Evolutionary conservation across 1,139 yeast species (phyloP).

Genomic region (Arxiozyma telluris): DNA sequence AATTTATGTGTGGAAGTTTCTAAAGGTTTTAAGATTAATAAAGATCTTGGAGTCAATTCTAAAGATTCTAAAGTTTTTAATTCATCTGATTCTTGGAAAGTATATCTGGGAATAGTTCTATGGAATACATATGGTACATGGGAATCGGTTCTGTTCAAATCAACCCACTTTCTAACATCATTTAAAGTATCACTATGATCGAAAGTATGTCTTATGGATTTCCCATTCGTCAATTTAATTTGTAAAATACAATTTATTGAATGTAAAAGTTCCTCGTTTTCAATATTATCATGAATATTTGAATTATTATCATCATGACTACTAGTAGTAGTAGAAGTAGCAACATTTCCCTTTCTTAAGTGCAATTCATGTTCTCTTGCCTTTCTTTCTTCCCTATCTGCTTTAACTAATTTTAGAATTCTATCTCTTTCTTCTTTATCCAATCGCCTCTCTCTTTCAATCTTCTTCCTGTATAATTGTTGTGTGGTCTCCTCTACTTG

Average conservation of each 20-base stretch:
- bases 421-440: constrained; percentile 46
- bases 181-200: constrained; percentile 19
- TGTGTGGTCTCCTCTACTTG: constrained; percentile 35
- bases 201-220: constrained; percentile 22
- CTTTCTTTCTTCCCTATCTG: constrained; percentile 24
- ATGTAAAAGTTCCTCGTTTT: constrained; percentile 14
- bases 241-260: constrained; percentile 18
- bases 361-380: constrained; percentile 8
- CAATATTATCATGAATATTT: constrained; percentile 5
- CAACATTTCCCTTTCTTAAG: neutral
- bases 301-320: neutral
- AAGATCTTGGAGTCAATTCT: constrained; percentile 57
- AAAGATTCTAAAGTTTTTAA: constrained; percentile 39
- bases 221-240: constrained; percentile 25
- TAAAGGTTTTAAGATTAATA: constrained; percentile 51
- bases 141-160: constrained; percentile 41
- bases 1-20: constrained; percentile 11
- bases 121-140: constrained; percentile 41
- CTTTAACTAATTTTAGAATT: constrained; percentile 36
- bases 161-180: constrained; percentile 59
- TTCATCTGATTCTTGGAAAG: constrained; percentile 47
- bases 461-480: constrained; percentile 35
- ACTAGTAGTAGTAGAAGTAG: neutral
- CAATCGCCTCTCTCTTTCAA: constrained; percentile 31
- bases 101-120: constrained; percentile 38